A percentile compares a stretch with the other conserved stretches of the same genome.
phyloP scores from a whole-genome alignment of 352 stramenopile genomes.

The Phytophthora europaea region DNA sequence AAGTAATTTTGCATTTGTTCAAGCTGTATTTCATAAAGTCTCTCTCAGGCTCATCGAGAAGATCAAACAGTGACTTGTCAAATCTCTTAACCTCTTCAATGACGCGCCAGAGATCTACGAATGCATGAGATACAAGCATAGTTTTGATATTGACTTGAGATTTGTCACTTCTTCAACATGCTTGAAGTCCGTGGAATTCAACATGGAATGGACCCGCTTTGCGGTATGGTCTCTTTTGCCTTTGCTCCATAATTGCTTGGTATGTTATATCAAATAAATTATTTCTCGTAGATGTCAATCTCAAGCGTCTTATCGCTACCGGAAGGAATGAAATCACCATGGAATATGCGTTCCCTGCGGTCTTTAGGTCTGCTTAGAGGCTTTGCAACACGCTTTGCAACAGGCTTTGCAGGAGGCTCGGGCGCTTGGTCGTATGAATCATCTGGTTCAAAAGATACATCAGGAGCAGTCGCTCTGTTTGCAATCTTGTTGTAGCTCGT shows the following conservation, averaged over 20 bases:
- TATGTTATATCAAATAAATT: background rate
- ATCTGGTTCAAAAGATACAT: background rate
- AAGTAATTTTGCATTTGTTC: slow-evolving; percentile 10
- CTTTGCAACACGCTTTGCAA: too few species aligned
- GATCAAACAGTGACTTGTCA: slow-evolving; percentile 8
- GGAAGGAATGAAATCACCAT: background rate
- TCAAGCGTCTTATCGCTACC: background rate
- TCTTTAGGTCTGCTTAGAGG: background rate
- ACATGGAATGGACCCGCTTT: background rate
- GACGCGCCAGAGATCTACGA: slow-evolving; percentile 6
- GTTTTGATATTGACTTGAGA: slow-evolving; percentile 11
- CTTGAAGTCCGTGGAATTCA: background rate
- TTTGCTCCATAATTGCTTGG: background rate
- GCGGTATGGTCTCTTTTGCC: background rate
- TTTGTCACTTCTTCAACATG: background rate
- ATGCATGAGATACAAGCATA: slow-evolving; percentile 15
- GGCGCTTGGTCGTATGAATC: too few species aligned
- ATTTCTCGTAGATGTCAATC: background rate
- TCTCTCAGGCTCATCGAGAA: slow-evolving; percentile 6
- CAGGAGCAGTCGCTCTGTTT: background rate
- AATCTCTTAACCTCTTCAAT: slow-evolving; percentile 1
- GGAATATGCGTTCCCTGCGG: background rate
- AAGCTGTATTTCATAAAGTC: slow-evolving; percentile 15
- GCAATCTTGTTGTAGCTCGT: background rate
- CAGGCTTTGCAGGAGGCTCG: background rate